phyloP scores from a whole-genome alignment of 208 protist genomes.

The Kentomonas sorsogonicus region DNA sequence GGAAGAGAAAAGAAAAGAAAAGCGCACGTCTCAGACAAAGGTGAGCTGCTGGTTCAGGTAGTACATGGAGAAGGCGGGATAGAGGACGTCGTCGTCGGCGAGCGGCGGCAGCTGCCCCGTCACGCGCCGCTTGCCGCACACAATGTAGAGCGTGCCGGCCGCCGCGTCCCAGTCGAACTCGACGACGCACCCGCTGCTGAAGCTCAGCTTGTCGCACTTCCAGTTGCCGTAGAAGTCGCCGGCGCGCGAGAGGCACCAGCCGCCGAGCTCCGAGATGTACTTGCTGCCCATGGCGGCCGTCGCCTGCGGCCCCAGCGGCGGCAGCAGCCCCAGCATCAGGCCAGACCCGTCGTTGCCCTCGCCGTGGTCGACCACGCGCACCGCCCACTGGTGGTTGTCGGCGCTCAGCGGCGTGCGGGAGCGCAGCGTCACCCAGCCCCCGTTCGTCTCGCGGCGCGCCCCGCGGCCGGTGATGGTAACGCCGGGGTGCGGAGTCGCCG shows the following conservation, averaged over 20 bases:
- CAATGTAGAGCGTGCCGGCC: conserved; percentile 72
- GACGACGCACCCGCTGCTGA: conserved; percentile 81
- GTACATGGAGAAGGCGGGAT: conserved; percentile 88
- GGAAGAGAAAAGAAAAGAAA: too few species aligned
- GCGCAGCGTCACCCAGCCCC: conserved; percentile 88
- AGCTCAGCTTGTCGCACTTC: conserved; percentile 85
- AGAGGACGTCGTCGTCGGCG: conserved; percentile 62
- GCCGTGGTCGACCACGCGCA: conserved; percentile 85
- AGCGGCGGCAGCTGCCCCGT: conserved; percentile 69
- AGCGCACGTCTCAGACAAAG: conserved; percentile 69
- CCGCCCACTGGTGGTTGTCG: conserved; percentile 81
- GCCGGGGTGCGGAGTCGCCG: conserved; percentile 72
- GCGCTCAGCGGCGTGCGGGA: conserved; percentile 52
- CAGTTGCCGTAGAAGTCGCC: conserved; percentile 85
- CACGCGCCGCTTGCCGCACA: conserved; percentile 68
- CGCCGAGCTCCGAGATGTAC: conserved; percentile 88
- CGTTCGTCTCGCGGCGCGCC: conserved; percentile 80
- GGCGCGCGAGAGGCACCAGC: conserved; percentile 85
- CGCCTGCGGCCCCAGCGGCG: conserved; percentile 37
- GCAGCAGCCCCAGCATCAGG: conserved; percentile 87
- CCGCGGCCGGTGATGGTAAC: conserved; percentile 63
- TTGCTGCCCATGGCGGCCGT: conserved; percentile 68
- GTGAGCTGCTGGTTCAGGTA: conserved; percentile 88
- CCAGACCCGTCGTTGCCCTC: conserved; percentile 84
- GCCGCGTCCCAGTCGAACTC: conserved; percentile 86